Conservation (phyloP, 2,329 filamentous ascomycete genomes). For the Penicillium sp. region DNA sequence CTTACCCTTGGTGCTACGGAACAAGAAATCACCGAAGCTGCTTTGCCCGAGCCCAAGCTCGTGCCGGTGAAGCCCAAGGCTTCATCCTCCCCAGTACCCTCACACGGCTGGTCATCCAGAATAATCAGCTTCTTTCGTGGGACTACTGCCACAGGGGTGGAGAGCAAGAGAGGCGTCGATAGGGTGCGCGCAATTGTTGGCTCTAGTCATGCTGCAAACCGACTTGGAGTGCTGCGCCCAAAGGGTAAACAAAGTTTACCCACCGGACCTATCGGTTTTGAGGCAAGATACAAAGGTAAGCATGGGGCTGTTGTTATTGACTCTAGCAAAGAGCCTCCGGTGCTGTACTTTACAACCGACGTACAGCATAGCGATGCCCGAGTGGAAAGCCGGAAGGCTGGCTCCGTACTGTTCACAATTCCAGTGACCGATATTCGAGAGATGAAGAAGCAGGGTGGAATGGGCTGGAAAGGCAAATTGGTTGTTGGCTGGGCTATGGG, state of each 20-base stretch:
- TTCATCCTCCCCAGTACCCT: background rate
- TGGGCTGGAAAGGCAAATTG: conserved; percentile 82
- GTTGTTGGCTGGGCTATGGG: conserved; percentile 75
- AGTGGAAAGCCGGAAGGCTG: conserved; percentile 48
- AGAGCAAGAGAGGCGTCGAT: conserved; percentile 70
- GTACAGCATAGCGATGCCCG: conserved; percentile 40
- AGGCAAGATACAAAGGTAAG: conserved; percentile 66
- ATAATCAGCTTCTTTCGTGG: conserved; percentile 67
- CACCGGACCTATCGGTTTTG: conserved; percentile 71
- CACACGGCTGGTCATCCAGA: conserved; percentile 46
- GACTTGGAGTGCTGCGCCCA: conserved; percentile 67
- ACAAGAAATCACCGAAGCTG: conserved; percentile 67
- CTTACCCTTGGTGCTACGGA: conserved; percentile 61
- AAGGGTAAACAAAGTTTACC: conserved; percentile 40
- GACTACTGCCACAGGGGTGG: conserved; percentile 70
- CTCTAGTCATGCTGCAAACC: conserved; percentile 63
- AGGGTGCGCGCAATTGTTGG: conserved; percentile 65
- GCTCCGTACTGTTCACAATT: conserved; percentile 65
- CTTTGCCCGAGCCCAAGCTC: conserved; percentile 47
- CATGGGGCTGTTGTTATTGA: conserved; percentile 69
- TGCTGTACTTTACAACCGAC: conserved; percentile 62
- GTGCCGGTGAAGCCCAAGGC: background rate
- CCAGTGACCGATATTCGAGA: conserved; percentile 69
- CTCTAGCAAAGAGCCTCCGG: conserved; percentile 29
- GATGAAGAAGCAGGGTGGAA: conserved; percentile 74